phyloP scores from a whole-genome alignment of 371 early-diverging fungal species.

The Mucor mucedo region DNA sequence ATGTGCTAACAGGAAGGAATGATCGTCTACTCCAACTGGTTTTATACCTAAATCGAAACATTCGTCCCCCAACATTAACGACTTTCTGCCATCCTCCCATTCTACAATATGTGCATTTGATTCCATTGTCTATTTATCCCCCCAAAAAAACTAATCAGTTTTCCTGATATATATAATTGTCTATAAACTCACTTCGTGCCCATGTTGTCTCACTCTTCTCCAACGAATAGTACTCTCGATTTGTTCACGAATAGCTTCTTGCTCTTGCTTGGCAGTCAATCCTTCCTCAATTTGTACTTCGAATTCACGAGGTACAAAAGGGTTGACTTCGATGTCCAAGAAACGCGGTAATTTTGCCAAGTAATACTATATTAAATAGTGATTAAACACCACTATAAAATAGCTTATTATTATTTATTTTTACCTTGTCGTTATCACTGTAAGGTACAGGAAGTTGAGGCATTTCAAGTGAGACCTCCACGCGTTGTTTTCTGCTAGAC shows the following conservation, averaged over 20 bases:
- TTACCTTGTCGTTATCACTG: constrained; percentile 44
- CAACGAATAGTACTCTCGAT: constrained; percentile 84
- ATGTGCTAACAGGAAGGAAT: constrained; percentile 72
- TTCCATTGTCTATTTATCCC: constrained; percentile 50
- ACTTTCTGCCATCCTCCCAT: constrained; percentile 84
- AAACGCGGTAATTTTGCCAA: constrained; percentile 77
- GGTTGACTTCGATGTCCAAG: constrained; percentile 69
- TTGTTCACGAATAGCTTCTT: constrained; percentile 57
- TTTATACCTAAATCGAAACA: constrained; percentile 72
- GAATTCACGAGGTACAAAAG: constrained; percentile 70
- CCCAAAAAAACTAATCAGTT: constrained; percentile 4
- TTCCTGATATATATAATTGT: constrained; percentile 7
- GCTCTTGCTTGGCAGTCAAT: constrained; percentile 43
- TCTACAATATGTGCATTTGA: constrained; percentile 82
- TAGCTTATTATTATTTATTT: neutral
- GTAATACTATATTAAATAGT: constrained; percentile 50
- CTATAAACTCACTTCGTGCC: constrained; percentile 35
- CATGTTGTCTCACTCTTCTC: constrained; percentile 56
- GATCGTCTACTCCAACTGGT: constrained; percentile 53
- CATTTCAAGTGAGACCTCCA: constrained; percentile 43
- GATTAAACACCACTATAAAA: too few relatives aligned
- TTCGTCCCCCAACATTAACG: constrained; percentile 79
- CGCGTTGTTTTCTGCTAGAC: constrained; percentile 36
- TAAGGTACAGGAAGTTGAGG: constrained; percentile 45
- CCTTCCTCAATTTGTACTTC: constrained; percentile 53